Evolutionary conservation across 306 rosid genomes (phyloP).

Genomic region (Begonia loranthoides): DNA sequence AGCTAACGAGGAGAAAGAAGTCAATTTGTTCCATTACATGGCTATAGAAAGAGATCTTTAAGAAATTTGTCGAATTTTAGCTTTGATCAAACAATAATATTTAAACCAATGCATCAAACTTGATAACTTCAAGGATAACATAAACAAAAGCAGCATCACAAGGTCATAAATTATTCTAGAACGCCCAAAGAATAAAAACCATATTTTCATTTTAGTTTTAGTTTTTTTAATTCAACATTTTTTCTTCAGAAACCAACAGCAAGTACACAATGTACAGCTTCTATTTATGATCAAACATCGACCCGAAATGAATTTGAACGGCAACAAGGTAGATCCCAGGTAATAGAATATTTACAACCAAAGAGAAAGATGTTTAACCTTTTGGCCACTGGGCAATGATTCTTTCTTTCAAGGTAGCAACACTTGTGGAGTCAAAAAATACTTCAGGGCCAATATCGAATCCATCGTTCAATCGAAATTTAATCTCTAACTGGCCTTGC

Average conservation of each 20-base stretch:
- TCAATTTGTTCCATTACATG: too few relatives aligned
- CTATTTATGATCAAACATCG: too few relatives aligned
- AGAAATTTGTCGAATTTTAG: too few relatives aligned
- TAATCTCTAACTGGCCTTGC: constrained; percentile 74
- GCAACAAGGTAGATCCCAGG: background rate
- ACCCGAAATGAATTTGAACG: background rate
- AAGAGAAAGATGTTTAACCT: constrained; percentile 24
- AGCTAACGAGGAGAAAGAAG: too few relatives aligned
- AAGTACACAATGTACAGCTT: too few relatives aligned
- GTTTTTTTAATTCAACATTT: background rate
- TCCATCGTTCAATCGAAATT: constrained; percentile 74
- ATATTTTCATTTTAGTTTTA: background rate
- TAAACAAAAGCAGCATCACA: too few relatives aligned
- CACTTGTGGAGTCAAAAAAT: constrained; percentile 64
- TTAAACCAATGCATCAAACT: too few relatives aligned
- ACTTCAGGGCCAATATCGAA: constrained; percentile 78
- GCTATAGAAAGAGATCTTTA: too few relatives aligned
- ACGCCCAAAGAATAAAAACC: background rate
- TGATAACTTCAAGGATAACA: too few relatives aligned
- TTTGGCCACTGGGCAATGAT: constrained; percentile 87
- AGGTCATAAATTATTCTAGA: too few relatives aligned
- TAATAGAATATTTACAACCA: constrained; percentile 1
- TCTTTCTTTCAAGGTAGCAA: constrained; percentile 63
- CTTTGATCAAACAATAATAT: too few relatives aligned
- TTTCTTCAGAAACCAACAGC: background rate